These are phyloP conservation scores for Claviceps spartinae DNA, from an alignment of 2,329 filamentous ascomycete species.

Conservation along the genomic window DNA sequence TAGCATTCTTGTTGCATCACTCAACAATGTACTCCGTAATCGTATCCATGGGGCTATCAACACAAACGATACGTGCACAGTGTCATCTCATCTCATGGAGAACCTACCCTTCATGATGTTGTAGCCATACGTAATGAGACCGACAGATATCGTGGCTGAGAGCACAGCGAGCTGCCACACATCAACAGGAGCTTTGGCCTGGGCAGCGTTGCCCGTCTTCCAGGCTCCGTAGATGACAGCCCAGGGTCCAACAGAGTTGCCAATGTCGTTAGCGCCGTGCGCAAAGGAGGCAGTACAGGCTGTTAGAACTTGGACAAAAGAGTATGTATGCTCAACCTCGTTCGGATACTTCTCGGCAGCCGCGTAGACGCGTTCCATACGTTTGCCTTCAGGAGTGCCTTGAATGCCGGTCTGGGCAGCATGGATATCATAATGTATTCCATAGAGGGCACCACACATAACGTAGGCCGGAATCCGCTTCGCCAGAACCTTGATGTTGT, in stretches of 20 bases:
- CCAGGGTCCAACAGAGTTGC: slow-evolving; percentile 57
- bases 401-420: slow-evolving; percentile 9
- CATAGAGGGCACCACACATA: slow-evolving; percentile 52
- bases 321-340: slow-evolving; percentile 57
- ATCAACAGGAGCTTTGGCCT: slow-evolving; percentile 51
- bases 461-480: slow-evolving; percentile 58
- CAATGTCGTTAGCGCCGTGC: slow-evolving; percentile 67
- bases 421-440: slow-evolving; percentile 72
- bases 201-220: slow-evolving; percentile 46
- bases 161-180: slow-evolving; percentile 69
- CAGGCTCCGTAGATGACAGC: slow-evolving; percentile 55
- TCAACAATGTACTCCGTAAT: too few relatives aligned
- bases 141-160: slow-evolving; percentile 34
- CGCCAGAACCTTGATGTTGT: slow-evolving; percentile 51
- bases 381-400: slow-evolving; percentile 11
- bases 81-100: too few relatives aligned
- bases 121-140: slow-evolving; percentile 59
- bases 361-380: slow-evolving; percentile 43
- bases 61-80: background rate
- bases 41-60: background rate
- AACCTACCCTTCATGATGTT: slow-evolving; percentile 69
- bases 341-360: slow-evolving; percentile 53
- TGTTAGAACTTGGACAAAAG: slow-evolving; percentile 52
- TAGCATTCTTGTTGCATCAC: too few relatives aligned
- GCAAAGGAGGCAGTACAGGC: slow-evolving; percentile 62